Conservation (phyloP, 257 asterid species). For the Salvia rosmarinus region DNA sequence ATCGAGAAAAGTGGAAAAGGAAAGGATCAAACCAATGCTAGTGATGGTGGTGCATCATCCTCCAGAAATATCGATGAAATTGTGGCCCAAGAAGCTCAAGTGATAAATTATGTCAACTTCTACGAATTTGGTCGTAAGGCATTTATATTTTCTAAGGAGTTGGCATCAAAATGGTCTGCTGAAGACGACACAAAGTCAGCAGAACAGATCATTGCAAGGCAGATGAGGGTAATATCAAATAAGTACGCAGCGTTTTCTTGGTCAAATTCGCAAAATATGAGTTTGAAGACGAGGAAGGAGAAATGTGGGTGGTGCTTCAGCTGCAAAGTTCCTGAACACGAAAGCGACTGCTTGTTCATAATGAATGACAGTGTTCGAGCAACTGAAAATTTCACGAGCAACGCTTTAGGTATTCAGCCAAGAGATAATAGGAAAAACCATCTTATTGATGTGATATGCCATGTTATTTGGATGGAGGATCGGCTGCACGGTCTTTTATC, state of each 20-base stretch:
- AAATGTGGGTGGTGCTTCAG: conserved; percentile 89
- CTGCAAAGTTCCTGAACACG: conserved; percentile 65
- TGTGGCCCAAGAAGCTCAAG: not conserved
- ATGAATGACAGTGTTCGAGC: conserved; percentile 50
- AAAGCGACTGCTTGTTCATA: conserved; percentile 65
- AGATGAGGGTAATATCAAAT: conserved; percentile 65
- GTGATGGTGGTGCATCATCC: not conserved
- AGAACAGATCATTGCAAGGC: conserved; percentile 61
- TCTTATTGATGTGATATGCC: conserved; percentile 72
- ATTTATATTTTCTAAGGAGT: conserved; percentile 49
- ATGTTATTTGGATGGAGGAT: conserved; percentile 64
- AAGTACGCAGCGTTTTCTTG: conserved; percentile 57
- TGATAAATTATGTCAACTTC: conserved; percentile 51
- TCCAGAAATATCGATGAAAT: not conserved
- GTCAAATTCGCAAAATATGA: conserved; percentile 51
- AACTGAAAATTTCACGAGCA: conserved; percentile 43
- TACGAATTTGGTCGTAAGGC: conserved; percentile 70
- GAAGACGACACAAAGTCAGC: conserved; percentile 46
- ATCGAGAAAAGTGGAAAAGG: not conserved
- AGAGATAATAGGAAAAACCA: conserved; percentile 52
- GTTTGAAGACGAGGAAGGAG: conserved; percentile 53
- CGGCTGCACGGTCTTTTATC: conserved; percentile 75
- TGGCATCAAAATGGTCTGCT: conserved; percentile 46
- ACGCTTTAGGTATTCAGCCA: conserved; percentile 48
- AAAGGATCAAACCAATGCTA: not conserved